phyloP scores from a whole-genome alignment of 2,329 filamentous ascomycete species.

The Verticillium albo-atrum region DNA sequence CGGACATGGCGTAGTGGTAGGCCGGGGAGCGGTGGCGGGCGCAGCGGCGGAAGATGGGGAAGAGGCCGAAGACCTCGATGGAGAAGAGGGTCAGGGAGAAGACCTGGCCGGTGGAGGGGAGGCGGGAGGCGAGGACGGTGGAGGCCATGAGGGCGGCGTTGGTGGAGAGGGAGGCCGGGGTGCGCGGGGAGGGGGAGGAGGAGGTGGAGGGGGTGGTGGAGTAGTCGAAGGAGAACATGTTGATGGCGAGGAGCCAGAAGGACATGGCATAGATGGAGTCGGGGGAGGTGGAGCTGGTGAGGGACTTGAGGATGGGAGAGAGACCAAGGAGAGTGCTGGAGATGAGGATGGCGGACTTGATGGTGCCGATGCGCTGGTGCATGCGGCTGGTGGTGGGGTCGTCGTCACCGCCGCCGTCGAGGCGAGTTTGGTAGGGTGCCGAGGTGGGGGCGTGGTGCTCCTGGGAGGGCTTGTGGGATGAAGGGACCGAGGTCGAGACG shows the following conservation, averaged over 20 bases:
- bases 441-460: slow-evolving; percentile 19
- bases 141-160: slow-evolving; percentile 96
- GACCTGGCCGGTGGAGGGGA: slow-evolving; percentile 88
- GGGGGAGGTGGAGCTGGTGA: slow-evolving; percentile 87
- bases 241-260: slow-evolving; percentile 87
- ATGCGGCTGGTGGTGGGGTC: slow-evolving; percentile 32
- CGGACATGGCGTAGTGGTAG: slow-evolving; percentile 74
- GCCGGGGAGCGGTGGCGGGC: slow-evolving; percentile 76
- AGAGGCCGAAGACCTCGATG: slow-evolving; percentile 95
- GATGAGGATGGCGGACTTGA: slow-evolving; percentile 89
- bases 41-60: slow-evolving; percentile 94
- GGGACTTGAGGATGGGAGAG: slow-evolving; percentile 90
- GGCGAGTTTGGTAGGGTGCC: slow-evolving; percentile 19
- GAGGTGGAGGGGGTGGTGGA: slow-evolving; percentile 57
- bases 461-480: slow-evolving; percentile 14
- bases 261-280: slow-evolving; percentile 98
- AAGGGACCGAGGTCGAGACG: slow-evolving; percentile 21
- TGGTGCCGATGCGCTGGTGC: slow-evolving; percentile 64
- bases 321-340: slow-evolving; percentile 89
- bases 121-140: slow-evolving; percentile 84
- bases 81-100: slow-evolving; percentile 94
- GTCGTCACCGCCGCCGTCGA: slow-evolving; percentile 26
- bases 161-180: slow-evolving; percentile 73
- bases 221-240: slow-evolving; percentile 98
- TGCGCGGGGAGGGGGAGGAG: slow-evolving; percentile 27